Evolutionary conservation across 805 yeast species (phyloP).

Genomic region (Candida ovalis): DNA sequence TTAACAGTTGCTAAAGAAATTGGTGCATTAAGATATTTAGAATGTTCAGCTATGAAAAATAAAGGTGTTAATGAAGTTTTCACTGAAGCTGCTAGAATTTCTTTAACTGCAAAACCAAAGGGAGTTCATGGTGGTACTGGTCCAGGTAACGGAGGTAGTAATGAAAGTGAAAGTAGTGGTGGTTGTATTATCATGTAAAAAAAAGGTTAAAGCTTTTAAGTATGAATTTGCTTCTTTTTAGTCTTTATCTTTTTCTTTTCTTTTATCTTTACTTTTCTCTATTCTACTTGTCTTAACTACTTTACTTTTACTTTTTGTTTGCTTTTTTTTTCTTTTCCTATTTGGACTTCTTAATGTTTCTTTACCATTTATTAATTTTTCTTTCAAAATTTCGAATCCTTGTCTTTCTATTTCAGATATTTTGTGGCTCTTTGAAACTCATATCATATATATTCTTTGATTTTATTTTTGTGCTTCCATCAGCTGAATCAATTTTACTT

Average conservation of each 20-base stretch:
- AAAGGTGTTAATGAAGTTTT: conserved; percentile 99
- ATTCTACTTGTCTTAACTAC: neutral
- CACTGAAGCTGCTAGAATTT: conserved; percentile 97
- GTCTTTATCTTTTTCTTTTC: neutral
- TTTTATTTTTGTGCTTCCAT: neutral
- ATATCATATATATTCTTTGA: neutral
- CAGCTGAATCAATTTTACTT: neutral
- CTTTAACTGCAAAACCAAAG: conserved; percentile 82
- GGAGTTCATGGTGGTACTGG: conserved; percentile 51
- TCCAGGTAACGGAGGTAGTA: conserved; percentile 39
- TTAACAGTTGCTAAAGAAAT: conserved; percentile 86
- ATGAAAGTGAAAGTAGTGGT: conserved; percentile 12
- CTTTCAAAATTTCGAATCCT: neutral
- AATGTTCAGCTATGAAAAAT: conserved; percentile 94
- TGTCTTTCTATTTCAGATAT: neutral
- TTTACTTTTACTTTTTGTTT: neutral
- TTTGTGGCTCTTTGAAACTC: neutral
- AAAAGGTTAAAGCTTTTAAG: neutral
- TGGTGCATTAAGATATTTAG: conserved; percentile 92
- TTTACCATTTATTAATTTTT: neutral
- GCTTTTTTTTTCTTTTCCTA: neutral
- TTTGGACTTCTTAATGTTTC: too few species aligned
- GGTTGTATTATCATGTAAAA: conserved; percentile 26
- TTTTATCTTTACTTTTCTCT: neutral
- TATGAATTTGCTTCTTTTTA: neutral